These are phyloP conservation scores for Xylaria digitata DNA, from an alignment of 2,329 filamentous ascomycete genomes.

Conservation along the genomic window DNA sequence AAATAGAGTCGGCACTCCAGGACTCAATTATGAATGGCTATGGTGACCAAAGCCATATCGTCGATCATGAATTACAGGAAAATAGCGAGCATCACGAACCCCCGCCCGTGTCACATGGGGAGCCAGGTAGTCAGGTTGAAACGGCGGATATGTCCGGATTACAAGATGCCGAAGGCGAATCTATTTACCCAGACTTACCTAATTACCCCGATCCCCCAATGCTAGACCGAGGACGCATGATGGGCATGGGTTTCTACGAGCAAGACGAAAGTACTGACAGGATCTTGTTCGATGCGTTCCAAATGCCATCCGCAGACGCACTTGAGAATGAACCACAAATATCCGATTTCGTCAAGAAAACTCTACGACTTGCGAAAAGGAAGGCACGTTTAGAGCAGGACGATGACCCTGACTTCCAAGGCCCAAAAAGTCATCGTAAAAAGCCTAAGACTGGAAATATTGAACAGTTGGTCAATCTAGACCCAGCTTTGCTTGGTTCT, in stretches of 20 bases:
- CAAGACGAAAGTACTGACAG: constrained; percentile 67
- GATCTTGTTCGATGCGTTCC: constrained; percentile 70
- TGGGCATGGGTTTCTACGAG: constrained; percentile 71
- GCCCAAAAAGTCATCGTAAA: constrained; percentile 57
- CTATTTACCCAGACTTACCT: constrained; percentile 47
- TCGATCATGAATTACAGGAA: constrained; percentile 41
- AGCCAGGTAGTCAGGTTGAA: constrained; percentile 45
- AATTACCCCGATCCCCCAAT: constrained; percentile 61
- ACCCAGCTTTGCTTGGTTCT: constrained; percentile 62
- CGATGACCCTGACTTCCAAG: constrained; percentile 65
- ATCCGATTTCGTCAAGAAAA: constrained; percentile 67
- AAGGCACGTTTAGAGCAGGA: constrained; percentile 65
- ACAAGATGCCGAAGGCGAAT: constrained; percentile 45
- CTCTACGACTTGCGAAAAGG: constrained; percentile 64
- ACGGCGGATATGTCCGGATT: constrained; percentile 50
- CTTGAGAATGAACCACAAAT: constrained; percentile 59
- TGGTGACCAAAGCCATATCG: constrained; percentile 52
- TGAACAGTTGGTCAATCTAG: constrained; percentile 59
- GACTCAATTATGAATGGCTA: constrained; percentile 50
- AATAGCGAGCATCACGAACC: constrained; percentile 35
- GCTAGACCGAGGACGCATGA: constrained; percentile 60
- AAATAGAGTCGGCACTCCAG: constrained; percentile 49
- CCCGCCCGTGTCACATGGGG: constrained; percentile 34
- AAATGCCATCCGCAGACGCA: constrained; percentile 61
- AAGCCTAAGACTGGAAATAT: constrained; percentile 54